Evolutionary conservation across 2,329 filamentous ascomycete genomes (phyloP), one percentile per base, ranked within the genome.

Genomic region (Celoporthe dispersa): DNA sequence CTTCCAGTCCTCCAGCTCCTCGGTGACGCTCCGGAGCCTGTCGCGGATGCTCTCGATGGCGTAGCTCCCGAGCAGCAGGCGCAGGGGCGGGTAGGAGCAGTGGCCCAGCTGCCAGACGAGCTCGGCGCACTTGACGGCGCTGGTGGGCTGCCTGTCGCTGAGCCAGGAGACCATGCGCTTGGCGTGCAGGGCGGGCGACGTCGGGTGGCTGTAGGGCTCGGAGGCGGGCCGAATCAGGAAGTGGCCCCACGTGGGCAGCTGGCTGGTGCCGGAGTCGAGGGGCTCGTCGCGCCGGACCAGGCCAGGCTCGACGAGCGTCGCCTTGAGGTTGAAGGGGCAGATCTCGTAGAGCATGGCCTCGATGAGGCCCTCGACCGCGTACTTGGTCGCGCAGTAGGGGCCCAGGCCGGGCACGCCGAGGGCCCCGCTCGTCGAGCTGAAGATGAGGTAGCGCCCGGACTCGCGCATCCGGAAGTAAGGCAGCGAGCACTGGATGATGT

Each of bases 321-420:
- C 93, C 80, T 97, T 97, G 80, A 98, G 92, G 78, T 96, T 95
- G 81, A 97, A 98, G 0, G 84, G 81, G 74, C 98, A 94, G 51
- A 97, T 91, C 79, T 99, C 96, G 80, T 98, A 98, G 22, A 98
- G 86, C 92, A 99, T 95, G 22, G 93, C 94, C 80, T 99, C 96
- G 75, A 98, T 94, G 67, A 99, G 84, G 0, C 95, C 96, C 78
- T 99, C 96, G 4, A 97, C 94, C 0, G 96, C 96, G 80, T 98
- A 98, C 79, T 98, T 99, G 22, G 94, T 97, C 1, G 96, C 96
- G 80, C 95, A 98, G 78, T 97, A 98, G 0, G 95, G 95, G 0
- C 95, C 95, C 7, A 98, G 82, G 0, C 96, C 96, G 0, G 96
- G 96, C 0, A 98, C 94, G 1, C 95, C 96, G n/a, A 98, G 86